Percentiles rank a stretch among this genome's conserved stretches.
These are phyloP conservation scores for Pugionium cornutum DNA, from an alignment of 345 rosid genomes.

Conservation along the genomic window DNA sequence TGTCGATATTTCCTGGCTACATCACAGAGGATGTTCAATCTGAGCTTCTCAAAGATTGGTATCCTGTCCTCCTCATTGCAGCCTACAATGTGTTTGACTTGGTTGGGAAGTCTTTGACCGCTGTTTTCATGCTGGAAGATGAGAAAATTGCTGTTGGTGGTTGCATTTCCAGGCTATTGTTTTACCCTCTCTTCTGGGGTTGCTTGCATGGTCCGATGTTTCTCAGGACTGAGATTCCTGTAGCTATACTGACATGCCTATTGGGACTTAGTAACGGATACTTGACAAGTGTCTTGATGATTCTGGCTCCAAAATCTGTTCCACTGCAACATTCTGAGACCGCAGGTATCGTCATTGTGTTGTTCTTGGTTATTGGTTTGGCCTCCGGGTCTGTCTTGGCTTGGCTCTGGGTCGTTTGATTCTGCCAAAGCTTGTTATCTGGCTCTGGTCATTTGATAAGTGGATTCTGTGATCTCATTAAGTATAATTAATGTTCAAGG, in stretches of 20 bases:
- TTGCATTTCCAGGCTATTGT: conserved; percentile 72
- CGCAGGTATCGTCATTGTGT: conserved; percentile 77
- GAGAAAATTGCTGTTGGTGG: conserved; percentile 67
- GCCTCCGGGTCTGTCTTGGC: conserved; percentile 67
- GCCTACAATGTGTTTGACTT: conserved; percentile 86
- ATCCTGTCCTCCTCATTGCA: conserved; percentile 66
- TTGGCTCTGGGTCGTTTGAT: conserved; percentile 92
- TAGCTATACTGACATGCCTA: conserved; percentile 65
- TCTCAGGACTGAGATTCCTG: conserved; percentile 86
- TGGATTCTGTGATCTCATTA: conserved; percentile 14
- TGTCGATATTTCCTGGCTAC: conserved; percentile 88
- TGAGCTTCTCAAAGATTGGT: conserved; percentile 79
- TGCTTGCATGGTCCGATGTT: conserved; percentile 85
- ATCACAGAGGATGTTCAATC: conserved; percentile 93
- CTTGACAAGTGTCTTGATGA: conserved; percentile 84
- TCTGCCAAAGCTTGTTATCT: conserved; percentile 32
- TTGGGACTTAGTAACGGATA: conserved; percentile 88
- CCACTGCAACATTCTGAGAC: conserved; percentile 78
- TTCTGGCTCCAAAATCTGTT: conserved; percentile 75
- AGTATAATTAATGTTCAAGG: conserved; percentile 36
- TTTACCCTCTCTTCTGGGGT: conserved; percentile 78
- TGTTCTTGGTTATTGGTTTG: conserved; percentile 77
- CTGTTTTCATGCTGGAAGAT: conserved; percentile 59
- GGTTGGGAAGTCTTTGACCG: conserved; percentile 83
- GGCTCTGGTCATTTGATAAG: conserved; percentile 83